A percentile compares a stretch with the other conserved stretches of the same genome.
These are phyloP conservation scores for Solanum etuberosum DNA, from an alignment of 257 asterid genomes.

Conservation along the genomic window DNA sequence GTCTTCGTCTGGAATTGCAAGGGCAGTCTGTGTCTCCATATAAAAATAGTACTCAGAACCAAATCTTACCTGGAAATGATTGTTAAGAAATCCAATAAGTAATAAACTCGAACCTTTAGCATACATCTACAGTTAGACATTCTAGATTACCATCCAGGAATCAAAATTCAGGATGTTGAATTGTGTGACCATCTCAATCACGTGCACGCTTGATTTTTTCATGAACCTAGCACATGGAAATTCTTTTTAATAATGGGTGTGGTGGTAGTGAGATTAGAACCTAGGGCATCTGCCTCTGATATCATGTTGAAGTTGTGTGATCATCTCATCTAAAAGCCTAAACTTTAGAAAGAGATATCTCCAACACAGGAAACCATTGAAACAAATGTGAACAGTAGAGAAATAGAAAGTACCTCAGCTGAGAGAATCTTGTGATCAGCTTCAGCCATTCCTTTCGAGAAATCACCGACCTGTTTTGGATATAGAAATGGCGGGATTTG, in stretches of 20 bases:
- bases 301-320: not conserved
- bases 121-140: not conserved
- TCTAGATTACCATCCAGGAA: not conserved
- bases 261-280: not conserved
- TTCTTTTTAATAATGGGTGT: not conserved
- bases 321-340: not conserved
- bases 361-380: not conserved
- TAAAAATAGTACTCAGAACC: slow-evolving; percentile 63
- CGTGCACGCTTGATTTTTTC: not conserved
- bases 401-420: slow-evolving; percentile 30
- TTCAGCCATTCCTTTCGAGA: slow-evolving; percentile 65
- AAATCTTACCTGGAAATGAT: slow-evolving; percentile 35
- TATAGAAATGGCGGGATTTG: slow-evolving; percentile 33
- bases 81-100: not conserved
- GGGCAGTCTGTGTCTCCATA: slow-evolving; percentile 71
- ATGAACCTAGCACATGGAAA: not conserved
- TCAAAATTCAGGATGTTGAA: not conserved
- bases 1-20: slow-evolving; percentile 58
- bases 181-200: not conserved
- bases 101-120: not conserved
- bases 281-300: not conserved
- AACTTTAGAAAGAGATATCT: not conserved
- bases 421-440: slow-evolving; percentile 60
- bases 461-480: slow-evolving; percentile 47
- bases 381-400: not conserved